phyloP scores from a whole-genome alignment of 257 asterid species.

The Fraxinus pennsylvanica region DNA sequence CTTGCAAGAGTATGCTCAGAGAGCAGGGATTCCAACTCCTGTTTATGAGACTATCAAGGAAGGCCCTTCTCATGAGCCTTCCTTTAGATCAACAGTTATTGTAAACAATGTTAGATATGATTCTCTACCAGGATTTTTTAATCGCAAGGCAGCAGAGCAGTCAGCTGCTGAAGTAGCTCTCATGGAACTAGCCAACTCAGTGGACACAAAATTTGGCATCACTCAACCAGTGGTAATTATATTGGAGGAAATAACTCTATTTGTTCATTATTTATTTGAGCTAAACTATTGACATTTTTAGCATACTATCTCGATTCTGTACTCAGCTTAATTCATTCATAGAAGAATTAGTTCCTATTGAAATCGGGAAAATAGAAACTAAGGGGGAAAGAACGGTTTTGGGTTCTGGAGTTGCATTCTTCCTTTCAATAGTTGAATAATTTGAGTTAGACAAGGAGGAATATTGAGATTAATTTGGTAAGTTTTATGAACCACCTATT shows the following conservation, averaged over 20 bases:
- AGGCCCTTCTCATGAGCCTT: constrained; percentile 96
- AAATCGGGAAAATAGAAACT: not conserved
- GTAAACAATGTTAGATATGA: constrained; percentile 65
- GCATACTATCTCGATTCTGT: not conserved
- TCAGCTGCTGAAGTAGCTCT: constrained; percentile 99
- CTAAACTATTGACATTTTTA: not conserved
- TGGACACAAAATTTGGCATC: constrained; percentile 47
- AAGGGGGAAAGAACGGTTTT: not conserved
- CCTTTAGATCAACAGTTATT: constrained; percentile 75
- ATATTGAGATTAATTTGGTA: not conserved
- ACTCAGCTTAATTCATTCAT: not conserved
- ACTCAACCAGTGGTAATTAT: constrained; percentile 76
- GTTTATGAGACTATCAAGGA: constrained; percentile 78
- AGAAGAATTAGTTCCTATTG: not conserved
- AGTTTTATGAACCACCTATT: not conserved
- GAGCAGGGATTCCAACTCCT: constrained; percentile 72
- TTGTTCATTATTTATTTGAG: not conserved
- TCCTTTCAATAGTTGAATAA: not conserved
- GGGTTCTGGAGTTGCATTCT: not conserved
- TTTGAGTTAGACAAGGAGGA: not conserved
- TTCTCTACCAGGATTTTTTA: constrained; percentile 90
- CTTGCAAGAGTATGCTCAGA: constrained; percentile 91
- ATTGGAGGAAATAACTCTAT: not conserved
- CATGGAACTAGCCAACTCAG: constrained; percentile 49
- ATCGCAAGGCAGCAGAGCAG: constrained; percentile 96